phyloP scores from a whole-genome alignment of 148 eudicot species.

The Silene conica region DNA sequence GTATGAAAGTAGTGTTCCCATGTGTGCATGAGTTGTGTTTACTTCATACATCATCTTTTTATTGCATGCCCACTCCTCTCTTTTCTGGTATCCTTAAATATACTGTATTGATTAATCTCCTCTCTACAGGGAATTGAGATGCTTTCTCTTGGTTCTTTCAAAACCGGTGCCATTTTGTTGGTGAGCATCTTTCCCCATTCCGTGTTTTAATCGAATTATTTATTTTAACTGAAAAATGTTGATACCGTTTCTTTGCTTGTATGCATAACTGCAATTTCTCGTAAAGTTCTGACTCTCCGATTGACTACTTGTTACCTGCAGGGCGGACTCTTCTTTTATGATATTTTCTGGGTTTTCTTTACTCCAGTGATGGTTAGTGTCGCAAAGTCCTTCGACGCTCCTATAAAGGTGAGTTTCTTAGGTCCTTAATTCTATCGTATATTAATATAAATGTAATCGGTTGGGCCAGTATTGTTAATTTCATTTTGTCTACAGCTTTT shows the following conservation, averaged over 20 bases:
- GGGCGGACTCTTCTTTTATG: constrained; percentile 94
- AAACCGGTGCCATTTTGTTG: constrained; percentile 95
- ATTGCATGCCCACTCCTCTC: too few species aligned
- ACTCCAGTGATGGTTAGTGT: constrained; percentile 99
- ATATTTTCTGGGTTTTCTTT: constrained; percentile 98
- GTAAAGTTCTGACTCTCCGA: background rate
- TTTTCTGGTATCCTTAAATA: background rate
- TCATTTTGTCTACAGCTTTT: constrained; percentile 63
- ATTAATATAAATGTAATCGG: background rate
- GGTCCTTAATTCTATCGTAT: constrained; percentile 8
- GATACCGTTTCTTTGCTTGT: background rate
- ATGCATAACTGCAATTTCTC: background rate
- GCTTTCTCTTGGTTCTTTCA: constrained; percentile 98
- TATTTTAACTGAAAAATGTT: background rate
- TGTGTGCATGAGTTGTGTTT: too few species aligned
- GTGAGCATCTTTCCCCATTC: constrained; percentile 35
- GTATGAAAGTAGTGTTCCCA: background rate
- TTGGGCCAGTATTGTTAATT: constrained; percentile 5
- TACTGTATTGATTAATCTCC: background rate
- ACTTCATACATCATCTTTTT: background rate
- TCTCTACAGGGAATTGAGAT: constrained; percentile 85
- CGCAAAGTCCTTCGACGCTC: constrained; percentile 98
- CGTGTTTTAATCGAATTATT: constrained; percentile 6
- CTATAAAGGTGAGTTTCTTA: constrained; percentile 74
- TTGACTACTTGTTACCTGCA: constrained; percentile 31